A percentile compares a stretch with the other conserved stretches of the same genome.
Conservation (phyloP, 495 filamentous ascomycete species). For the Penicillium coprophilum region DNA sequence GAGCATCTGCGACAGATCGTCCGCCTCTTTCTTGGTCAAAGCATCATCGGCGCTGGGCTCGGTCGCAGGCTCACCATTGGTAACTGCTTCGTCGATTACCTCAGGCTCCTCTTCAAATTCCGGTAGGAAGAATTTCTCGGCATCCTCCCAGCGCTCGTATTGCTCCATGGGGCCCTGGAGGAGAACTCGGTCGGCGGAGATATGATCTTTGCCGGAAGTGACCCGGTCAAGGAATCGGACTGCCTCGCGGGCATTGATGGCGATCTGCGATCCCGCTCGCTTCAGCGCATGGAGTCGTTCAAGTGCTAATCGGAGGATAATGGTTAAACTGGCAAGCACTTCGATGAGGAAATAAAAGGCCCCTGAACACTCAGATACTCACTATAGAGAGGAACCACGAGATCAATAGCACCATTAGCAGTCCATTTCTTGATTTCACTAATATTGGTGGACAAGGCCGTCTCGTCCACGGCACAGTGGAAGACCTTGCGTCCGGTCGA, state of each 20-base stretch:
- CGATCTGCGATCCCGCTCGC: constrained; percentile 53
- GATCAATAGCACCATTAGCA: constrained; percentile 59
- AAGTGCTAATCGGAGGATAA: constrained; percentile 45
- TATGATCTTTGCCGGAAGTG: constrained; percentile 54
- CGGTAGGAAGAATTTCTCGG: constrained; percentile 59
- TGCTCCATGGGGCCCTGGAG: constrained; percentile 60
- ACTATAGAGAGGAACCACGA: constrained; percentile 71
- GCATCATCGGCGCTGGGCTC: constrained; percentile 18
- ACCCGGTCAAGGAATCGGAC: constrained; percentile 65
- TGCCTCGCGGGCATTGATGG: constrained; percentile 62
- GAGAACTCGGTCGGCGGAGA: constrained; percentile 46
- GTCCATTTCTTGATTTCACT: constrained; percentile 70
- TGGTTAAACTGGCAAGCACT: constrained; percentile 11
- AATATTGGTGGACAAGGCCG: constrained; percentile 66
- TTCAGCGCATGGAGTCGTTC: constrained; percentile 58
- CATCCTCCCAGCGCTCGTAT: constrained; percentile 60
- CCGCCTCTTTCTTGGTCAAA: constrained; percentile 23
- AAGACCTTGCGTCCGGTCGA: constrained; percentile 60
- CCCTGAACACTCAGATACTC: constrained; percentile 20
- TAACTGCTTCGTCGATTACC: constrained; percentile 20
- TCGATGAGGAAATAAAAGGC: neutral
- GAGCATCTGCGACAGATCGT: constrained; percentile 52
- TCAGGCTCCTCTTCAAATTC: constrained; percentile 51
- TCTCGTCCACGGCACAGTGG: constrained; percentile 75
- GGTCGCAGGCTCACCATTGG: constrained; percentile 20